Percentiles rank a stretch among this genome's conserved stretches.
phyloP scores from a whole-genome alignment of 345 rosid species.

The Populus alba region DNA sequence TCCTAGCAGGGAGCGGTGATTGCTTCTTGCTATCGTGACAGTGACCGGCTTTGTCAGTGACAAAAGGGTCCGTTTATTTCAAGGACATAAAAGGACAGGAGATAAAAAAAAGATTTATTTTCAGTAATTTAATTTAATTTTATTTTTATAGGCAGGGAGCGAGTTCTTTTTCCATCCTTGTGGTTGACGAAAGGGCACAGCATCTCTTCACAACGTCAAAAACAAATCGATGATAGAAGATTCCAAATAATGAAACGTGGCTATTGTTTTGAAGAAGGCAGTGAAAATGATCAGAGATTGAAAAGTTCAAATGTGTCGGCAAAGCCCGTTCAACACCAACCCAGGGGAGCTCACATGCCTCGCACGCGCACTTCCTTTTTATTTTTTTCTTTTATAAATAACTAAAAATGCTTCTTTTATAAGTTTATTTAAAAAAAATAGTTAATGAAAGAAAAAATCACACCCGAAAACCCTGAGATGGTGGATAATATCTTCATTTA shows the following conservation, averaged over 20 bases:
- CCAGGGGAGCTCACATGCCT: neutral
- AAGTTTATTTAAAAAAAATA: too few relatives aligned
- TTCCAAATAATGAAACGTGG: neutral
- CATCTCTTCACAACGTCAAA: neutral
- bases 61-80: conserved; percentile 17
- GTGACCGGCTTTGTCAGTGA: conserved; percentile 14
- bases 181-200: neutral
- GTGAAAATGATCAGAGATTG: neutral
- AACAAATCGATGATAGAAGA: neutral
- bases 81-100: conserved; percentile 13
- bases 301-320: neutral
- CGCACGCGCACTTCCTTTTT: neutral
- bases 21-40: neutral
- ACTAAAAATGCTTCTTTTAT: too few relatives aligned
- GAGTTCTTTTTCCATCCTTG: neutral
- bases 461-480: too few relatives aligned
- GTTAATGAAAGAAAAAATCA: too few relatives aligned
- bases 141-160: neutral
- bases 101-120: neutral
- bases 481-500: too few relatives aligned
- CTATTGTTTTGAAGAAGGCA: neutral
- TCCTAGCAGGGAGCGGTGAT: neutral
- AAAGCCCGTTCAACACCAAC: neutral
- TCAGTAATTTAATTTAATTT: neutral
- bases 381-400: too few relatives aligned